Evolutionary conservation across 768 basidiomycete species (phyloP).

Genomic region (Serpula lacrymans): DNA sequence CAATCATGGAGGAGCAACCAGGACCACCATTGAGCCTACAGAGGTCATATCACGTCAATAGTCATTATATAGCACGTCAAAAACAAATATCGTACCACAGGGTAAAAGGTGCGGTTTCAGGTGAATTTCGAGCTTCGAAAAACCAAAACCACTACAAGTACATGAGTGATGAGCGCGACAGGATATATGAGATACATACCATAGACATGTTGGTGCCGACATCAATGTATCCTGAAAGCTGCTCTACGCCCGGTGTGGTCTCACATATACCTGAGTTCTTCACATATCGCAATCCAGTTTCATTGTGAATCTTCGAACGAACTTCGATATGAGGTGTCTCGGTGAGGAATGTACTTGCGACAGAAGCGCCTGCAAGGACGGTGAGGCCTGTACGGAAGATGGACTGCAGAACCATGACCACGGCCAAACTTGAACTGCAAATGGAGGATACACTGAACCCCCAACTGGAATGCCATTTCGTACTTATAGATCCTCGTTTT

Average conservation of each 20-base stretch:
- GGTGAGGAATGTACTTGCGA: too few species aligned
- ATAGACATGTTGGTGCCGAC: constrained; percentile 56
- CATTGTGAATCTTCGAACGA: constrained; percentile 16
- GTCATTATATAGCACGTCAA: neutral
- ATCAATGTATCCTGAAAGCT: constrained; percentile 62
- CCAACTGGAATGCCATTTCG: too few species aligned
- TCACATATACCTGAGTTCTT: constrained; percentile 62
- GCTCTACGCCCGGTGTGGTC: constrained; percentile 56
- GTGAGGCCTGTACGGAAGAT: too few species aligned
- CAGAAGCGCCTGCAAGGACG: too few species aligned
- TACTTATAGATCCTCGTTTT: too few species aligned
- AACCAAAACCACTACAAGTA: constrained; percentile 66
- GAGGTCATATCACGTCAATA: constrained; percentile 1
- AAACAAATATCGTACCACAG: constrained; percentile 53
- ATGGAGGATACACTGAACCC: too few species aligned
- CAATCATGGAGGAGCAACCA: constrained; percentile 62
- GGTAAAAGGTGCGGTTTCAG: constrained; percentile 63
- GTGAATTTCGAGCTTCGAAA: constrained; percentile 58
- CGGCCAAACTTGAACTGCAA: too few species aligned
- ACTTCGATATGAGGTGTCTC: constrained; percentile 2
- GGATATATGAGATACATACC: too few species aligned
- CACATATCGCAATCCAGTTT: constrained; percentile 44
- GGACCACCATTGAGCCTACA: constrained; percentile 57
- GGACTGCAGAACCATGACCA: too few species aligned
- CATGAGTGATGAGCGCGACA: neutral